phyloP scores from a whole-genome alignment of 179 eudicot species.

The Amaranthus tricolor region DNA sequence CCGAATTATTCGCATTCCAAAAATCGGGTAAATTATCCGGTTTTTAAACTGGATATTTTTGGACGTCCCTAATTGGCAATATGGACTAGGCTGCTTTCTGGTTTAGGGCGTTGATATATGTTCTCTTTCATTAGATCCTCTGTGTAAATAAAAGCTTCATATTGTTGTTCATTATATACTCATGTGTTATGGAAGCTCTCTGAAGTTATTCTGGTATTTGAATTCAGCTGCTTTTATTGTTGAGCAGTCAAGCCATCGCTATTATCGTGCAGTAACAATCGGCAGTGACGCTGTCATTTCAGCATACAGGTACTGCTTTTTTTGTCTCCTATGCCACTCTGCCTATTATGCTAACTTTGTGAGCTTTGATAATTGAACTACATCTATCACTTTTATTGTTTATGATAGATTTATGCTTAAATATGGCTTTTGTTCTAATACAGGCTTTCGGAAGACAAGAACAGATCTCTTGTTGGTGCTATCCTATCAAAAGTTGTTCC shows the following conservation, averaged over 20 bases:
- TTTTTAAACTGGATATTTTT: no score
- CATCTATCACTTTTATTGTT: neutral
- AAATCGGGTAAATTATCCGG: no score
- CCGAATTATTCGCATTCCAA: no score
- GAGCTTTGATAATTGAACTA: neutral
- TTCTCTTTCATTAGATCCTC: neutral
- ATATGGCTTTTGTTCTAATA: conserved; percentile 16
- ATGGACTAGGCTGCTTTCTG: neutral
- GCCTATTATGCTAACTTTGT: neutral
- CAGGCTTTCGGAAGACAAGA: conserved; percentile 90
- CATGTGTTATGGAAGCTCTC: conserved; percentile 39
- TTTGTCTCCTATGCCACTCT: neutral
- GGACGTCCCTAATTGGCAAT: no score
- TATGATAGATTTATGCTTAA: conserved; percentile 1
- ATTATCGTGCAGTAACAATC: conserved; percentile 76
- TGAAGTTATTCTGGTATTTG: conserved; percentile 78
- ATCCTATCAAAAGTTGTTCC: conserved; percentile 94
- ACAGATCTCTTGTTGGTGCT: conserved; percentile 87
- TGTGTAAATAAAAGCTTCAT: neutral
- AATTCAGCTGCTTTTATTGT: conserved; percentile 96
- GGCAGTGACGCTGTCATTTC: conserved; percentile 94
- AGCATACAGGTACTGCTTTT: conserved; percentile 71
- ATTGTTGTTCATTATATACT: neutral
- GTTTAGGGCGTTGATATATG: neutral
- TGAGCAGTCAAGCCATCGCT: conserved; percentile 97